A percentile compares a stretch with the other conserved stretches of the same genome.
phyloP scores from a whole-genome alignment of 2,329 filamentous ascomycete species.

The Aspergillus clavatus region DNA sequence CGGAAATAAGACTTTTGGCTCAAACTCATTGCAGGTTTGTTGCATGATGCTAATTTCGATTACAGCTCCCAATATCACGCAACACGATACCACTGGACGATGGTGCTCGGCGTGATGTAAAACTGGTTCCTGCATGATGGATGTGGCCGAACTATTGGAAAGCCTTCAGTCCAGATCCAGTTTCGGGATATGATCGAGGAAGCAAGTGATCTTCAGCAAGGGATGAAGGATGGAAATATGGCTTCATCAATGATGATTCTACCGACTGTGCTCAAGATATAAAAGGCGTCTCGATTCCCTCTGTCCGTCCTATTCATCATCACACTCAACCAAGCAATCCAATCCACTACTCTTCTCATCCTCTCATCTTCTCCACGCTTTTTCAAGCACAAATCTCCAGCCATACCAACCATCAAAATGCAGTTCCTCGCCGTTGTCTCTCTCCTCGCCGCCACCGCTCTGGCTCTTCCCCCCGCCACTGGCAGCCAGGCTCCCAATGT shows the following conservation, averaged over 20 bases:
- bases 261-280: slow-evolving; percentile 7
- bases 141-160: background rate
- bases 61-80: background rate
- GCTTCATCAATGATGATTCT: background rate
- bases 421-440: slow-evolving; percentile 23
- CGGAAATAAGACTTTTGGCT: background rate
- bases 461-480: slow-evolving; percentile 10
- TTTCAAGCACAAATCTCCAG: slow-evolving; percentile 1
- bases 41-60: background rate
- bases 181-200: background rate
- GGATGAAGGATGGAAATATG: background rate
- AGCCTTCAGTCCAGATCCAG: background rate
- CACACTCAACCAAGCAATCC: slow-evolving; percentile 6
- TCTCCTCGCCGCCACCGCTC: slow-evolving; percentile 16
- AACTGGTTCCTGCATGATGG: background rate
- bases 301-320: slow-evolving; percentile 3
- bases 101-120: background rate
- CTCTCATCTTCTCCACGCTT: slow-evolving; percentile 1
- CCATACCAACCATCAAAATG: slow-evolving; percentile 18
- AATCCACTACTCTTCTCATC: slow-evolving; percentile 3
- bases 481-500: background rate
- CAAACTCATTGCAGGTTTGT: background rate
- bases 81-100: background rate
- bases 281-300: slow-evolving; percentile 11
- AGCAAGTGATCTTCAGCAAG: background rate